A percentile compares a stretch with the other conserved stretches of the same genome.
Conservation (phyloP, 1,139 yeast species). For the Scheffersomyces parashehatae region DNA sequence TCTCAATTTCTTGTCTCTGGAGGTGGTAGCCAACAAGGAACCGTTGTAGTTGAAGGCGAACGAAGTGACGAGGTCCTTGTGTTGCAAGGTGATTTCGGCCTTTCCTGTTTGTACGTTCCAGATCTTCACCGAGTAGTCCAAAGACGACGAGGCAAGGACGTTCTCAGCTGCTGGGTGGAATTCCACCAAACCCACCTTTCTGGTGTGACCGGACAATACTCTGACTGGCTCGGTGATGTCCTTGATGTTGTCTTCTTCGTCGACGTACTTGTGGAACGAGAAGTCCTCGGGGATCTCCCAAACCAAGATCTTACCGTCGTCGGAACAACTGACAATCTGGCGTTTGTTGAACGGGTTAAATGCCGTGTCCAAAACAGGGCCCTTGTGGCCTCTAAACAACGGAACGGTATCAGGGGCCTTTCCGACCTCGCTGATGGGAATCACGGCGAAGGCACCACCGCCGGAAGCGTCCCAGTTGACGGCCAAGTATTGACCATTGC, state of each 20-base stretch:
- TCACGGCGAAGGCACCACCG: slow-evolving; percentile 95
- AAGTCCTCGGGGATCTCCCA: slow-evolving; percentile 87
- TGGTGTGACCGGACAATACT: slow-evolving; percentile 77
- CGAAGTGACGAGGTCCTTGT: slow-evolving; percentile 86
- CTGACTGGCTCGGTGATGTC: slow-evolving; percentile 71
- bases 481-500: slow-evolving; percentile 79
- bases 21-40: slow-evolving; percentile 78
- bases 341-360: slow-evolving; percentile 86
- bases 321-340: slow-evolving; percentile 82
- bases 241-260: slow-evolving; percentile 61
- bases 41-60: slow-evolving; percentile 91
- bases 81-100: slow-evolving; percentile 71
- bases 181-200: slow-evolving; percentile 91
- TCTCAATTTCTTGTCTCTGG: slow-evolving; percentile 88
- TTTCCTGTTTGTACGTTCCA: slow-evolving; percentile 86
- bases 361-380: slow-evolving; percentile 91
- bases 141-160: slow-evolving; percentile 84
- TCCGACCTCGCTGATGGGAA: slow-evolving; percentile 85
- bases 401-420: slow-evolving; percentile 94
- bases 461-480: slow-evolving; percentile 95
- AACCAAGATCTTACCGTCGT: slow-evolving; percentile 83
- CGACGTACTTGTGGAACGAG: slow-evolving; percentile 62
- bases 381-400: slow-evolving; percentile 92
- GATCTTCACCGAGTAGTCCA: slow-evolving; percentile 85
- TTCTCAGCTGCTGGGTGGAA: slow-evolving; percentile 88